phyloP scores from a whole-genome alignment of 208 protist genomes.

The Crithidia thermophila region DNA sequence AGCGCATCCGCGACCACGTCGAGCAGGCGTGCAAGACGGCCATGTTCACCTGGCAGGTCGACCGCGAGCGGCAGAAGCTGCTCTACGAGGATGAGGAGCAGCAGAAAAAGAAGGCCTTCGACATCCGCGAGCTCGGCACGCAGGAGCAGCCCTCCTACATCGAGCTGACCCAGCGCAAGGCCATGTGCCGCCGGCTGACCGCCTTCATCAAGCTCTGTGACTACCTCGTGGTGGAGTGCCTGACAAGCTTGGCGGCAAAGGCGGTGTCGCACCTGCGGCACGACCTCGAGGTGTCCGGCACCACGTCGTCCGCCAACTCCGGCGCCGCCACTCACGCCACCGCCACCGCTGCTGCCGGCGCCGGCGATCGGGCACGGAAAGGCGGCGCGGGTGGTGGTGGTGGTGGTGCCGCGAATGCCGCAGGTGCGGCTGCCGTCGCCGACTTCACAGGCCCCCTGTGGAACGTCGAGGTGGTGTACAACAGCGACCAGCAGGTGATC shows the following conservation, averaged over 20 bases:
- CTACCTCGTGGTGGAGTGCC: constrained; percentile 93
- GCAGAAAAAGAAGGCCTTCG: constrained; percentile 83
- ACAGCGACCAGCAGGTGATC: constrained; percentile 62
- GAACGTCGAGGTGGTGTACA: constrained; percentile 85
- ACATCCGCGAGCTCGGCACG: constrained; percentile 78
- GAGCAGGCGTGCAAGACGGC: constrained; percentile 92
- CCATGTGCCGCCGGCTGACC: constrained; percentile 90
- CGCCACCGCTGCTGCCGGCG: not conserved
- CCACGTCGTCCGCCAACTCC: not conserved
- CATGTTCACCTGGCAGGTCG: constrained; percentile 85
- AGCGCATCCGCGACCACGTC: constrained; percentile 82
- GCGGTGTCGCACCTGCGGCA: constrained; percentile 74
- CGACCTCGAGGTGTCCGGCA: constrained; percentile 71
- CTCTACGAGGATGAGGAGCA: constrained; percentile 73
- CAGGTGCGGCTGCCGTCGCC: constrained; percentile 1
- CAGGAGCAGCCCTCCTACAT: constrained; percentile 93
- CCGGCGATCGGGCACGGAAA: constrained; percentile 9
- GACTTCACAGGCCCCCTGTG: constrained; percentile 72
- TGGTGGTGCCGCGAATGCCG: not conserved
- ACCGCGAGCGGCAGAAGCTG: constrained; percentile 74
- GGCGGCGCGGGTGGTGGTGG: not conserved
- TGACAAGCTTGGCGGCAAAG: constrained; percentile 85
- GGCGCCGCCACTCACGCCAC: not conserved
- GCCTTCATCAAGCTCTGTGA: constrained; percentile 95
- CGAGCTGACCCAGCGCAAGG: constrained; percentile 92